These are phyloP conservation scores for Epichloe glyceriae DNA, from an alignment of 2,329 filamentous ascomycete genomes.

Conservation along the genomic window DNA sequence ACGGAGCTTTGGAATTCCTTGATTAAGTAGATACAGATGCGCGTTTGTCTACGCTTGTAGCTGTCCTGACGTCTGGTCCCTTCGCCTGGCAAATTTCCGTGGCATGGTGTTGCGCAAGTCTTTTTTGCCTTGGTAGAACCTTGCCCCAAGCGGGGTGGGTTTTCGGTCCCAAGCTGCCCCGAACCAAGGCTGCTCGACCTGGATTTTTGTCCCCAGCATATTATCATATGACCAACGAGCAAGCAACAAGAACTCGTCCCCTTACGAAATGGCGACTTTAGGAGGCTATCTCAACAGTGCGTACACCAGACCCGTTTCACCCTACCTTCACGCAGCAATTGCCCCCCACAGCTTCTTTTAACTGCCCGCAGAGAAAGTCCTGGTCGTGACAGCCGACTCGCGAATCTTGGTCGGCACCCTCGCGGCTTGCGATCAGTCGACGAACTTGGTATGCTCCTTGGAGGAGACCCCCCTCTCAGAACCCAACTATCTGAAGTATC, in stretches of 20 bases:
- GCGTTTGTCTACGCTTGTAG: too few relatives aligned
- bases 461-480: too few relatives aligned
- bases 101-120: background rate
- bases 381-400: slow-evolving; percentile 85
- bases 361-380: slow-evolving; percentile 60
- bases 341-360: background rate
- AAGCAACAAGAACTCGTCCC: background rate
- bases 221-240: background rate
- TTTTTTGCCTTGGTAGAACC: too few relatives aligned
- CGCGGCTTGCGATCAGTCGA: slow-evolving; percentile 77
- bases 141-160: background rate
- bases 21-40: too few relatives aligned
- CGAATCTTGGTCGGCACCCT: slow-evolving; percentile 75
- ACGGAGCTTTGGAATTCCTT: background rate
- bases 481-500: too few relatives aligned
- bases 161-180: background rate
- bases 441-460: slow-evolving; percentile 53
- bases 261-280: slow-evolving; percentile 27
- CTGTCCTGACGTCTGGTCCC: too few relatives aligned
- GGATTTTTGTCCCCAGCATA: background rate
- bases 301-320: slow-evolving; percentile 4
- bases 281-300: slow-evolving; percentile 32
- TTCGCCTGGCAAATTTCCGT: background rate
- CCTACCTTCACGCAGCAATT: background rate
- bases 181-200: background rate